Evolutionary conservation across 805 yeast species (phyloP).

Genomic region (Candida michaelii): DNA sequence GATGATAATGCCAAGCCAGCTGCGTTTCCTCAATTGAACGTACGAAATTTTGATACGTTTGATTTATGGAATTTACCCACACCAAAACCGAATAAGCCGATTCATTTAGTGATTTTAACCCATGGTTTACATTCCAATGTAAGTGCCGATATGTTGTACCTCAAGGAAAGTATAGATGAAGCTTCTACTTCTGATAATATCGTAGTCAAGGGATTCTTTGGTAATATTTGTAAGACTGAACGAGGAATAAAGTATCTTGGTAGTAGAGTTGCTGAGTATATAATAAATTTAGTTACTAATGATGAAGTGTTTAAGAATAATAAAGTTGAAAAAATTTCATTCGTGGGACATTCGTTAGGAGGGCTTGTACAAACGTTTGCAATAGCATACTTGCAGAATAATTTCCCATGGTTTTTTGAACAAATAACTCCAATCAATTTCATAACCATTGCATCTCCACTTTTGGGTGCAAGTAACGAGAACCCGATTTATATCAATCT

Average conservation of each 20-base stretch:
- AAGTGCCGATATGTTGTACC: slow-evolving; percentile 84
- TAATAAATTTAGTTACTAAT: slow-evolving; percentile 54
- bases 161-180: slow-evolving; percentile 76
- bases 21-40: background rate
- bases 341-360: slow-evolving; percentile 91
- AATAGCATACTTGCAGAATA: slow-evolving; percentile 69
- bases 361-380: slow-evolving; percentile 93
- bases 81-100: slow-evolving; percentile 49
- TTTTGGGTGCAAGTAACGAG: slow-evolving; percentile 84
- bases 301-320: slow-evolving; percentile 36
- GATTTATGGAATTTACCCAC: slow-evolving; percentile 75
- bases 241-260: slow-evolving; percentile 86
- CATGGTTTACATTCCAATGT: slow-evolving; percentile 92
- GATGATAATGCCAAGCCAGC: slow-evolving; percentile 28
- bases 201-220: slow-evolving; percentile 78
- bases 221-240: slow-evolving; percentile 85
- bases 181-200: slow-evolving; percentile 56
- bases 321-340: slow-evolving; percentile 65
- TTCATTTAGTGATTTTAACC: slow-evolving; percentile 81
- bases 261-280: slow-evolving; percentile 70
- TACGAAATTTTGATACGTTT: slow-evolving; percentile 53
- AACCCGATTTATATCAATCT: slow-evolving; percentile 83
- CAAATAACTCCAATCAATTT: slow-evolving; percentile 72
- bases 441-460: slow-evolving; percentile 82
- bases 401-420: slow-evolving; percentile 69